Conservation (phyloP, 1,139 yeast genomes). For the Hemisphaericaspora xylofermentans region DNA sequence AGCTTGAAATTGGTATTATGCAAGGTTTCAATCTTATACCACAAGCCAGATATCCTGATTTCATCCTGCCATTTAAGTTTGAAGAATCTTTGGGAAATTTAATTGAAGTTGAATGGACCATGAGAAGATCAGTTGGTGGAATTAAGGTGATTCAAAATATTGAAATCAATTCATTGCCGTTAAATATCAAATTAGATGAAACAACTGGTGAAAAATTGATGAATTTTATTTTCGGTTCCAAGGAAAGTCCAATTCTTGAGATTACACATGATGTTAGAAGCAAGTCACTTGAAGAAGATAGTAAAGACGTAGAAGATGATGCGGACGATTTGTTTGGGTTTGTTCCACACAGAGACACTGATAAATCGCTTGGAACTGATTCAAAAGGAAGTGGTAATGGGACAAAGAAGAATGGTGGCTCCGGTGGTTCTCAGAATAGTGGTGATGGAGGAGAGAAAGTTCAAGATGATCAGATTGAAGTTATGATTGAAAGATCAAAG, state of each 20-base stretch:
- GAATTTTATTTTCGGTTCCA: slow-evolving; percentile 53
- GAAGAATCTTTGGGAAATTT: slow-evolving; percentile 25
- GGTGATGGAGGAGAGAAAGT: slow-evolving; percentile 17
- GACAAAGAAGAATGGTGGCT: neutral
- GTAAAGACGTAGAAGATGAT: slow-evolving; percentile 11
- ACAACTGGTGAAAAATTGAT: slow-evolving; percentile 56
- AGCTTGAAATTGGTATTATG: slow-evolving; percentile 45
- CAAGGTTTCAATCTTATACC: slow-evolving; percentile 40
- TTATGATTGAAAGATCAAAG: slow-evolving; percentile 61
- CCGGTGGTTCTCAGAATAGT: slow-evolving; percentile 3
- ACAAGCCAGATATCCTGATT: slow-evolving; percentile 34
- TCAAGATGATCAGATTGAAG: slow-evolving; percentile 42
- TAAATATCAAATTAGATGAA: slow-evolving; percentile 60
- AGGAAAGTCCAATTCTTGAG: slow-evolving; percentile 31
- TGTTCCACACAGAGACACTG: neutral
- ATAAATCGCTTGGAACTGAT: neutral
- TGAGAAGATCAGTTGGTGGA: slow-evolving; percentile 69
- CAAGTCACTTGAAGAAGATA: slow-evolving; percentile 13
- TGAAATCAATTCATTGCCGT: slow-evolving; percentile 52
- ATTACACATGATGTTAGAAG: slow-evolving; percentile 9
- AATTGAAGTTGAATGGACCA: slow-evolving; percentile 56
- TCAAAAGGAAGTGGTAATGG: slow-evolving; percentile 6
- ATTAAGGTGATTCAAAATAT: slow-evolving; percentile 58
- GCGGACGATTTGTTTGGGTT: slow-evolving; percentile 5
- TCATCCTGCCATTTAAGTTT: slow-evolving; percentile 34